Evolutionary conservation across 176 grass and related monocot species (phyloP), one percentile per base, ranked within the genome.

Genomic region (Tillandsia leiboldiana): DNA sequence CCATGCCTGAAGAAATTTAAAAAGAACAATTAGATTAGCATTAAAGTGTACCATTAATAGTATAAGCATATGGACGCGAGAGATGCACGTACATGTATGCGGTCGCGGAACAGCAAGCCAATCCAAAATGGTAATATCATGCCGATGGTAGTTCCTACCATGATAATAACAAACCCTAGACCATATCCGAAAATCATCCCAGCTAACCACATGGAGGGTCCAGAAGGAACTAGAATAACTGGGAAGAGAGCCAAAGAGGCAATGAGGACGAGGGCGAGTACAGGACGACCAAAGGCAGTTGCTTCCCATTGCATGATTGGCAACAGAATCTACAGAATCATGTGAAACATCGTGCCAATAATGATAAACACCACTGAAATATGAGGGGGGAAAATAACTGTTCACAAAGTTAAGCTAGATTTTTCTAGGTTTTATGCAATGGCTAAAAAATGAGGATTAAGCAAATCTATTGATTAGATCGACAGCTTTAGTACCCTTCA

Each of bases 131-230:
- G 94, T 71, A 97, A 65, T 20, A 91, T 67, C 94, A 97, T 97
- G 69, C 94, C 94, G 0, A 92, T 82, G 29, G 86, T 82, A 33
- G 90, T 85, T 12, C 94, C 94, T 12, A 53, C 77, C 82, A 92
- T 80, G 76, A 97, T 97, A 63, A 97, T 93, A 58, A 93, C 65
- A 83, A 87, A 85, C 29, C 89, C 89, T 10, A 92, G 69, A 71
- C 94, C 89, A 23, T 97, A 97, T 9, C 94, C 94, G 70, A 93
- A 97, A 72, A 93, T 83, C 74, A 97, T 97, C 49, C 89, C 94
- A 11, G 87, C 81, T 70, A 97, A 23, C 94, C 94, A 93, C 94
- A 97, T 97, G 12, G 89, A 72, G 1, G 89, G 89, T 3, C 82
- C 78, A n/a, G 94, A 99, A 72, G 94, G 94, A 50, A 99, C 49